These are phyloP conservation scores for Fusarium drepaniforme DNA, from an alignment of 2,329 filamentous ascomycete genomes.

Conservation along the genomic window DNA sequence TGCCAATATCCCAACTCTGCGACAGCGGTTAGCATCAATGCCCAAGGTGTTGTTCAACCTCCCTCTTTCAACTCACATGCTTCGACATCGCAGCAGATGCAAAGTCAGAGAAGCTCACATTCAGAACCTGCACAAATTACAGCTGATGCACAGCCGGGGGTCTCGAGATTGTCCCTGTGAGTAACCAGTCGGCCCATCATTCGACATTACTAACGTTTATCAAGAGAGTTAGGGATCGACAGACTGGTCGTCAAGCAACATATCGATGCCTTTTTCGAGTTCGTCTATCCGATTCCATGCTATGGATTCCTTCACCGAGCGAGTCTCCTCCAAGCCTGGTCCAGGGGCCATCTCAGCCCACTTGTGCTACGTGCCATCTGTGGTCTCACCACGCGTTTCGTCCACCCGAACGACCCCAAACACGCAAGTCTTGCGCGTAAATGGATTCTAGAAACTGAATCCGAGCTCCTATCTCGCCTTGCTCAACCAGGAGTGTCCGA, in stretches of 20 bases:
- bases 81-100: not conserved
- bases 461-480: slow-evolving; percentile 20
- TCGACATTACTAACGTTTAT: accelerated
- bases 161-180: not conserved
- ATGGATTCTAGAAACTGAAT: slow-evolving; percentile 35
- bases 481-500: slow-evolving; percentile 32
- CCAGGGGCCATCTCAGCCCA: slow-evolving; percentile 15
- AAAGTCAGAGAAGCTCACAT: not conserved
- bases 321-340: slow-evolving; percentile 23
- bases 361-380: slow-evolving; percentile 14
- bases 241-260: slow-evolving; percentile 18
- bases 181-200: accelerated
- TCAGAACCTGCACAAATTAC: no score
- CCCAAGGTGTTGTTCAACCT: not conserved
- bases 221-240: slow-evolving; percentile 13
- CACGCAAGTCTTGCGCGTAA: not conserved
- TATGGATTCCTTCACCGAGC: slow-evolving; percentile 25
- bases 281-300: slow-evolving; percentile 25
- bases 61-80: not conserved
- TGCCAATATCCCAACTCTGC: slow-evolving; percentile 17
- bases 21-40: not conserved
- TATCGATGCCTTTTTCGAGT: slow-evolving; percentile 25
- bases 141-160: not conserved
- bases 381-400: slow-evolving; percentile 12
- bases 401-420: not conserved